A percentile compares a stretch with the other conserved stretches of the same genome.
Conservation (phyloP, 257 asterid genomes). For the Forsythia viridissima region DNA sequence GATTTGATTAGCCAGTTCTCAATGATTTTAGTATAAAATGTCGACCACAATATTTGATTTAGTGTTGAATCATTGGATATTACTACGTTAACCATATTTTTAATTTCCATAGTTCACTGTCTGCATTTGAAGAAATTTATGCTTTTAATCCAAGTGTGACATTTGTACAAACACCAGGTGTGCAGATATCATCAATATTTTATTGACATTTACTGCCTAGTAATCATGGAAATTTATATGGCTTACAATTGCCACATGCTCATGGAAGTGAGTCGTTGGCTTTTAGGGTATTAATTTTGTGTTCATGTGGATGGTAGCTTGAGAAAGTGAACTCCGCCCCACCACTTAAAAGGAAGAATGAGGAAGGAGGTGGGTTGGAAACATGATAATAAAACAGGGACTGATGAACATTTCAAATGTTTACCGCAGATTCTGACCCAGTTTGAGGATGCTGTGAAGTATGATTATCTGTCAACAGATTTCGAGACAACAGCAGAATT, state of each 20-base stretch:
- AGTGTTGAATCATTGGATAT: not conserved
- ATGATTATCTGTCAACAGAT: slow-evolving; percentile 65
- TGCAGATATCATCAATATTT: not conserved
- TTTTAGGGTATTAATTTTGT: not conserved
- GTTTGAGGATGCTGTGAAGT: slow-evolving; percentile 73
- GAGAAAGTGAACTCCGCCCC: not conserved
- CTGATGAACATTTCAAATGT: not conserved
- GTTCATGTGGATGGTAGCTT: not conserved
- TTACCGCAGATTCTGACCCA: slow-evolving; percentile 65
- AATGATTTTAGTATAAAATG: not conserved
- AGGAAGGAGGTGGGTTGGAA: not conserved
- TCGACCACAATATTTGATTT: not conserved
- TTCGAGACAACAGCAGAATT: slow-evolving; percentile 91
- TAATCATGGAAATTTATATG: not conserved
- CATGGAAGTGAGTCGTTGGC: not conserved
- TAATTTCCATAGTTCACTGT: not conserved
- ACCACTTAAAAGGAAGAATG: not conserved
- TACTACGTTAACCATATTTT: not conserved
- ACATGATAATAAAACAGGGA: not conserved
- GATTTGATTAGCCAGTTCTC: not conserved
- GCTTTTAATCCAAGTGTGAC: not conserved
- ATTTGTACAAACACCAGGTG: not conserved
- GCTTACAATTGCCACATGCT: not conserved
- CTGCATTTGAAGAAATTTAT: slow-evolving; percentile 3
- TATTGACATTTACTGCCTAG: not conserved